These are phyloP conservation scores for Calophaca sinica DNA, from an alignment of 306 rosid species.

Conservation along the genomic window DNA sequence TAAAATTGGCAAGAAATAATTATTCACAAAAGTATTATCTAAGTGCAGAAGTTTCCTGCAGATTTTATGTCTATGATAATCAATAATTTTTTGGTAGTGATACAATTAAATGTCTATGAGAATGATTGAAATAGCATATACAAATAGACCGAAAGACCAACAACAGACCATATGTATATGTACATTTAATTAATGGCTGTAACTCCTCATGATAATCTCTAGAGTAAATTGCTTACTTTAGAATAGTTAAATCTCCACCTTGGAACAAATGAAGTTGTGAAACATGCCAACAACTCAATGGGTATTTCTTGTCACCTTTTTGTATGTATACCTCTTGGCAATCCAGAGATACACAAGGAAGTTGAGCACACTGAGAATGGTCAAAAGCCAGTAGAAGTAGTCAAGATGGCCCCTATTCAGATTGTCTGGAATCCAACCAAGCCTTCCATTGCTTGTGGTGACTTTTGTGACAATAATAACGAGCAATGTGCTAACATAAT, in stretches of 20 bases:
- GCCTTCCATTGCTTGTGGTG: constrained; percentile 61
- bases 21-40: too few species aligned
- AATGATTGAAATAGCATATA: background rate
- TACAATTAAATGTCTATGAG: background rate
- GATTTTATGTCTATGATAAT: too few species aligned
- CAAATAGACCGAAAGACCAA: background rate
- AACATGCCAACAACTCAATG: constrained; percentile 19
- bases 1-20: too few species aligned
- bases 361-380: constrained; percentile 65
- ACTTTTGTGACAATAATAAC: constrained; percentile 62
- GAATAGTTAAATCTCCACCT: background rate
- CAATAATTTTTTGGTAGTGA: too few species aligned
- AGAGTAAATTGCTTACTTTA: background rate
- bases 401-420: constrained; percentile 80
- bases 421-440: constrained; percentile 80
- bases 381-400: constrained; percentile 72
- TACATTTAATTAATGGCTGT: background rate
- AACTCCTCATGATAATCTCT: too few species aligned
- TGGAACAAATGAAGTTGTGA: background rate
- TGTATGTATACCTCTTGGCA: constrained; percentile 66
- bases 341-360: constrained; percentile 62
- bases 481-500: constrained; percentile 69
- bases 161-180: too few species aligned
- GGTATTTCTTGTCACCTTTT: constrained; percentile 47
- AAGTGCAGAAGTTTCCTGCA: too few species aligned